Base-by-base conservation (phyloP, 495 filamentous ascomycete species). In the Penicillium mononematosum region DNA sequence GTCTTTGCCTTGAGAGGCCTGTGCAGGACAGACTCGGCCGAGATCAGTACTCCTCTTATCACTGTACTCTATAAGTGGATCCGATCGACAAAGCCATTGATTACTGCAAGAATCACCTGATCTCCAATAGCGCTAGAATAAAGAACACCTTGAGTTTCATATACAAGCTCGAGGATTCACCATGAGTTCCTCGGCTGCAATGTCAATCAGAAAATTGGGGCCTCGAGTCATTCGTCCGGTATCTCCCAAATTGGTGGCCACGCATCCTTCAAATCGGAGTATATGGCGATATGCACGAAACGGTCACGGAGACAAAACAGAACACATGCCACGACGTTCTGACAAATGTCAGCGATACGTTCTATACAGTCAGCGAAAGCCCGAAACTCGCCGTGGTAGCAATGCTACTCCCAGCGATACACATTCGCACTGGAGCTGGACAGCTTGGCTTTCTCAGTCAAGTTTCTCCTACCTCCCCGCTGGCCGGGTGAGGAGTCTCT, bases 121-220 rank as follows among this genome's bases (percentile, higher is more conserved):
- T 11, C 17, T 34, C 34, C 16, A 25, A 49, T 19, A 48, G 7
- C n/a, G 29, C 29, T 14, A 19, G 31, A 16, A 20, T 32, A 11
- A 5, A 20, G 14, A 29, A 5, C 9, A 51, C 3, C 10, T 50
- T 9, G 22, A n/a, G 11, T 9, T 20, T 50, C 5, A 14, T 2
- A 36, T 22, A 29, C 39, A 8, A n/a, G 27, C 10, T 25, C 34
- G 24, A 27, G 17, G n/a, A 58, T 24, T 14, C 34, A 56, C 6
- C 62, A 68, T 68, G 62, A 63, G 62, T 54, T 62, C 54, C 42
- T 60, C 59, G 3, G 49, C 55, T 12, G 42, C 54, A 27, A 41
- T 56, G 16, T 60, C 65, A 39, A 32, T 47, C 39, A 45, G 58
- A 22, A 31, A 36, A 24, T 20, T 56, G n/a, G 34, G 44, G 16